These are phyloP conservation scores for Leucocoprinus sp. DNA, from an alignment of 768 basidiomycete genomes.

Conservation along the genomic window DNA sequence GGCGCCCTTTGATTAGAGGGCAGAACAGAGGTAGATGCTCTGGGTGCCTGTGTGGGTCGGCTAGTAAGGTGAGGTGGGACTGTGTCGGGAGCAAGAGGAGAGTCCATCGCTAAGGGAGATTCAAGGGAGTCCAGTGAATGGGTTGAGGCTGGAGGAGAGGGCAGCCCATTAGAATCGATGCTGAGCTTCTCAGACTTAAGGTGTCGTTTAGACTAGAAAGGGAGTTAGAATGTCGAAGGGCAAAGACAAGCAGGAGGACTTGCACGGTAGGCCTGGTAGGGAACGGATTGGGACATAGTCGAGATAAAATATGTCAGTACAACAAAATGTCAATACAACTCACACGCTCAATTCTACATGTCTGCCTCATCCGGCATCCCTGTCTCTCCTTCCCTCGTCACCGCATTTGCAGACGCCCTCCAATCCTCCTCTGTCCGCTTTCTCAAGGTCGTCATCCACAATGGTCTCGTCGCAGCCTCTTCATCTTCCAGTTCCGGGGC, in stretches of 20 bases:
- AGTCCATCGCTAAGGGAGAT: neutral
- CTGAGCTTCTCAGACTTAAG: conserved; percentile 11
- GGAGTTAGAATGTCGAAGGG: conserved; percentile 10
- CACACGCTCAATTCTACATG: too few relatives aligned
- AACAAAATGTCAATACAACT: too few relatives aligned
- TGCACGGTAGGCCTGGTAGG: conserved; percentile 48
- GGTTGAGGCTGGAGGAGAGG: conserved; percentile 11
- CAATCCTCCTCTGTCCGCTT: conserved; percentile 50
- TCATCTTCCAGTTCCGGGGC: conserved; percentile 15
- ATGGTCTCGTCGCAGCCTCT: conserved; percentile 42
- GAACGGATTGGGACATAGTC: conserved; percentile 25
- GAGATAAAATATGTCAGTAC: conserved; percentile 26
- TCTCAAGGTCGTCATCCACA: conserved; percentile 66
- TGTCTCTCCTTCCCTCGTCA: conserved; percentile 48
- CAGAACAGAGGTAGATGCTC: conserved; percentile 1
- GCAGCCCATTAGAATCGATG: conserved; percentile 2
- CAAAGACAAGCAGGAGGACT: conserved; percentile 12
- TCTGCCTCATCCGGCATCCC: conserved; percentile 67
- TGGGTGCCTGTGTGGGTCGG: neutral
- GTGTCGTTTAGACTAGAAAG: conserved; percentile 38
- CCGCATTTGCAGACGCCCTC: conserved; percentile 51
- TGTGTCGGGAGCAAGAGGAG: neutral
- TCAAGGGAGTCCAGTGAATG: conserved; percentile 8
- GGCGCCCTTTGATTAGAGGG: conserved; percentile 4
- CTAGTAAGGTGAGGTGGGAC: neutral